A percentile compares a stretch with the other conserved stretches of the same genome.
phyloP scores from a whole-genome alignment of 2,329 filamentous ascomycete genomes.

The Leptographium radiaticola region DNA sequence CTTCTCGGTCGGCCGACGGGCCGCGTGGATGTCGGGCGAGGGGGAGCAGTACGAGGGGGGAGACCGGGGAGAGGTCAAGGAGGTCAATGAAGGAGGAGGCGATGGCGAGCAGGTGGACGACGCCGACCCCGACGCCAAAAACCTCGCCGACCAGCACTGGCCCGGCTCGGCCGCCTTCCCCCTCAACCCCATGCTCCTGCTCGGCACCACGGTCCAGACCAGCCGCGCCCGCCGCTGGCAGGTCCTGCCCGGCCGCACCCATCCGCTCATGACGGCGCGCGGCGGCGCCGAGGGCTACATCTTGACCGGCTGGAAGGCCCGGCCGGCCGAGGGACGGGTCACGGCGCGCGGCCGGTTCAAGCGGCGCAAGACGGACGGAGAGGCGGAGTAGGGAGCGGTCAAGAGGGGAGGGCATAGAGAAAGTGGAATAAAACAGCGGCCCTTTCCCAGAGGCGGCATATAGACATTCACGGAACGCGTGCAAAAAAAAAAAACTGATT shows the following conservation, averaged over 20 bases:
- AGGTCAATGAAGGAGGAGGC: too few relatives aligned
- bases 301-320: slow-evolving; percentile 69
- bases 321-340: slow-evolving; percentile 67
- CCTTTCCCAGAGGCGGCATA: too few relatives aligned
- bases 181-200: slow-evolving; percentile 70
- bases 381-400: not conserved
- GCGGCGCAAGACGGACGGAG: slow-evolving; percentile 34
- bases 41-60: not conserved
- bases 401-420: not conserved
- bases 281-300: slow-evolving; percentile 86
- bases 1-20: slow-evolving; percentile 68
- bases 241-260: slow-evolving; percentile 79
- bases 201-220: slow-evolving; percentile 71
- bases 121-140: slow-evolving; percentile 25
- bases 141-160: slow-evolving; percentile 37
- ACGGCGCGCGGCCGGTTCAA: slow-evolving; percentile 73
- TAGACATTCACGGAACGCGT: not conserved
- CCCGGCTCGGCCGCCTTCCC: slow-evolving; percentile 63
- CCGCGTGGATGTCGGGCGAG: slow-evolving; percentile 43
- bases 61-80: not conserved
- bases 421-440: too few relatives aligned
- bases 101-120: slow-evolving; percentile 23
- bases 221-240: slow-evolving; percentile 73
- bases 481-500: not conserved
- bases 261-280: slow-evolving; percentile 81